These are phyloP conservation scores for Vicia villosa DNA, from an alignment of 306 rosid species.

Conservation along the genomic window DNA sequence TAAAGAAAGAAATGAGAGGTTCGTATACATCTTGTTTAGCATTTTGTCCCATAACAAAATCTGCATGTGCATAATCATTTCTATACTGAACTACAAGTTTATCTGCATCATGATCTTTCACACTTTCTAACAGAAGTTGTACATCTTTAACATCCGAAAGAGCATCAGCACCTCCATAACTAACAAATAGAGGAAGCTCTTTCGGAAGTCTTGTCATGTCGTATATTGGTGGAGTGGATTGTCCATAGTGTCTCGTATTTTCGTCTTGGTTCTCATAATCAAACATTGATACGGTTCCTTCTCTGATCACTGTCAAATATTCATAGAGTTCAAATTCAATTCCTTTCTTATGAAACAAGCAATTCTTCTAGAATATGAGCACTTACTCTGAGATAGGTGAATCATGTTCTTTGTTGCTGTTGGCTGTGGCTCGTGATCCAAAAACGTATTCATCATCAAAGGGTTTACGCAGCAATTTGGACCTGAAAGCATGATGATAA, in stretches of 20 bases:
- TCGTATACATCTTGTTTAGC: conserved; percentile 68
- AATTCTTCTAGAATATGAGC: background rate
- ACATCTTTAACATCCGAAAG: conserved; percentile 76
- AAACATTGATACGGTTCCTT: conserved; percentile 61
- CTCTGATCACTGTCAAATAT: conserved; percentile 68
- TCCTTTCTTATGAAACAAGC: no score
- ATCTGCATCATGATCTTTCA: conserved; percentile 57
- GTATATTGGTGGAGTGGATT: conserved; percentile 67
- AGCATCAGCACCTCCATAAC: conserved; percentile 71
- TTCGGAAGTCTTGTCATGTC: conserved; percentile 67
- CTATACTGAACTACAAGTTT: conserved; percentile 66
- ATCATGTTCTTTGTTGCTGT: conserved; percentile 87
- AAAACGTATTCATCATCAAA: conserved; percentile 59
- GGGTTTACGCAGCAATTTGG: conserved; percentile 74
- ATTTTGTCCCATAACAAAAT: conserved; percentile 73
- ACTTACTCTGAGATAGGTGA: conserved; percentile 86
- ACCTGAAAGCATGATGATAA: conserved; percentile 51
- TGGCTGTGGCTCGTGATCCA: conserved; percentile 88
- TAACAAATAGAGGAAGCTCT: conserved; percentile 65
- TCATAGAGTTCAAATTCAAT: background rate
- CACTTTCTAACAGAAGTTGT: conserved; percentile 50
- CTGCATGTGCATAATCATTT: conserved; percentile 82
- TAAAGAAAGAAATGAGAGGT: conserved; percentile 75
- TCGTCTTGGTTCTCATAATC: conserved; percentile 50
- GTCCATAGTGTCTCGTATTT: conserved; percentile 70